Conservation (phyloP, 2,329 filamentous ascomycete species). For the Pseudopyricularia javanii region DNA sequence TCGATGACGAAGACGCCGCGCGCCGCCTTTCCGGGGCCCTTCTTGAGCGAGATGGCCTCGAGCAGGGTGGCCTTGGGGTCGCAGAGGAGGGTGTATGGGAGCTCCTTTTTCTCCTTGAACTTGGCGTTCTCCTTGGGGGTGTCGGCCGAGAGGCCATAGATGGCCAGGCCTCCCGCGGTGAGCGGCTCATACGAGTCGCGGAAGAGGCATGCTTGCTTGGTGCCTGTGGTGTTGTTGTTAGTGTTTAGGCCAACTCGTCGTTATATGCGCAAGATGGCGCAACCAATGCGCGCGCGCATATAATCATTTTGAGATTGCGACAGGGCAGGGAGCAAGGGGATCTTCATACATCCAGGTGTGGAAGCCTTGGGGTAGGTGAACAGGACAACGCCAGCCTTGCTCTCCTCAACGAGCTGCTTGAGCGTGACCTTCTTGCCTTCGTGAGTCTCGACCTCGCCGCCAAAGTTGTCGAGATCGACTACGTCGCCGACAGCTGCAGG, state of each 20-base stretch:
- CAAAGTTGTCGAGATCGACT: slow-evolving; percentile 46
- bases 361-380: slow-evolving; percentile 95
- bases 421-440: slow-evolving; percentile 72
- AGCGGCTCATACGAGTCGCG: slow-evolving; percentile 71
- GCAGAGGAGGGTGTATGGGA: slow-evolving; percentile 81
- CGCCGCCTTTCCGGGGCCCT: slow-evolving; percentile 63
- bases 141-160: slow-evolving; percentile 85
- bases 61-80: slow-evolving; percentile 68
- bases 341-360: slow-evolving; percentile 82
- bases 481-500: slow-evolving; percentile 37
- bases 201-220: slow-evolving; percentile 86
- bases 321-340: too few relatives aligned
- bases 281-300: not conserved
- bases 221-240: too few relatives aligned
- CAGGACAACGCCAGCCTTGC: slow-evolving; percentile 74
- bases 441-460: slow-evolving; percentile 69
- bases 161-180: slow-evolving; percentile 65
- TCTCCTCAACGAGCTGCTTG: slow-evolving; percentile 68
- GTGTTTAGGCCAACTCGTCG: too few relatives aligned
- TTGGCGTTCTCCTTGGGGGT: slow-evolving; percentile 82
- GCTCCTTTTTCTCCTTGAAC: slow-evolving; percentile 83
- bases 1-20: slow-evolving; percentile 82
- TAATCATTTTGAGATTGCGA: too few relatives aligned
- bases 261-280: not conserved
- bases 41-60: slow-evolving; percentile 78